Conservation (phyloP, 2,329 filamentous ascomycete genomes). For the Pseudogymnoascus sp. region DNA sequence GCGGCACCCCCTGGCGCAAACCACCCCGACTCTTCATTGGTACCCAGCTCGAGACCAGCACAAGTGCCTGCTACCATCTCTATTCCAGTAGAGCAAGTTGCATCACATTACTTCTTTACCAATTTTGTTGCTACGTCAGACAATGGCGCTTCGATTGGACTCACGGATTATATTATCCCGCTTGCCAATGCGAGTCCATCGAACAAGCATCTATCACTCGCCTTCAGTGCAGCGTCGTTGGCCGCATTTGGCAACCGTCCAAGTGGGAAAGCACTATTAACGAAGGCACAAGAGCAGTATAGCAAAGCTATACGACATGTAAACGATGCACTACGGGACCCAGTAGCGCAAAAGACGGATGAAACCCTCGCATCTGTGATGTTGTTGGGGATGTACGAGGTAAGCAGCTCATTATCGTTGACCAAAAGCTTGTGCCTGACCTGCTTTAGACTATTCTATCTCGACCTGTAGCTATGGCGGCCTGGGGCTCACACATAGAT, state of each 20-base stretch:
- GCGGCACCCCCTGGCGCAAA: neutral
- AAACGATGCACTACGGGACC: slow-evolving; percentile 47
- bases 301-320: slow-evolving; percentile 48
- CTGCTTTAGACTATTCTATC: slow-evolving; percentile 41
- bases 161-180: slow-evolving; percentile 54
- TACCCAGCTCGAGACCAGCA: slow-evolving; percentile 15
- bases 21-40: slow-evolving; percentile 12
- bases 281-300: slow-evolving; percentile 46
- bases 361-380: slow-evolving; percentile 54
- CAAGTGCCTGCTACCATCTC: slow-evolving; percentile 35
- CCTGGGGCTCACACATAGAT: slow-evolving; percentile 60
- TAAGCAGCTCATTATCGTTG: slow-evolving; percentile 21
- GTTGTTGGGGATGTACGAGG: slow-evolving; percentile 55
- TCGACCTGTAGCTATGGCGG: slow-evolving; percentile 47
- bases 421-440: slow-evolving; percentile 14
- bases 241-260: slow-evolving; percentile 51
- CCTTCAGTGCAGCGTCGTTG: slow-evolving; percentile 55
- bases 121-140: slow-evolving; percentile 54
- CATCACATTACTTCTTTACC: slow-evolving; percentile 53
- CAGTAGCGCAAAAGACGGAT: slow-evolving; percentile 46
- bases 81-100: slow-evolving; percentile 48
- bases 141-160: slow-evolving; percentile 46
- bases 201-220: slow-evolving; percentile 45
- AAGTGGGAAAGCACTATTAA: slow-evolving; percentile 31
- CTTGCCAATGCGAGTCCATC: slow-evolving; percentile 43